Percentiles rank a stretch among this genome's conserved stretches.
Evolutionary conservation across 495 filamentous ascomycete genomes (phyloP).

Genomic region (Sphaerosporella brunnea): DNA sequence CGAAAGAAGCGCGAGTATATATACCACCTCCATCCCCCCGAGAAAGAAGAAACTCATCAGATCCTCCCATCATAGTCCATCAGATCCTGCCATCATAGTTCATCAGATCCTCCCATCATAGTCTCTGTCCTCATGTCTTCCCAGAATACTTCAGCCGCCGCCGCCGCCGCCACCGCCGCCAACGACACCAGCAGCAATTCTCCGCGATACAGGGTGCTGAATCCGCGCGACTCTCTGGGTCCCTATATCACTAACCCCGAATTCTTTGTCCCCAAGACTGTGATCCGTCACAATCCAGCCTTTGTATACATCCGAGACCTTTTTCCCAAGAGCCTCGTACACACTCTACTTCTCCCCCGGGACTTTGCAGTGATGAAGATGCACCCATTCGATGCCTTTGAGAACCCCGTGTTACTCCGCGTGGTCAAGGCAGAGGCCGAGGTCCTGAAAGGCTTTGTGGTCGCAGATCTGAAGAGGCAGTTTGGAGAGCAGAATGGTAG

Average conservation of each 20-base stretch:
- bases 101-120: too few relatives aligned
- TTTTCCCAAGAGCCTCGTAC: slow-evolving; percentile 70
- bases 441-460: slow-evolving; percentile 46
- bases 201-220: neutral
- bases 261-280: slow-evolving; percentile 38
- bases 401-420: slow-evolving; percentile 51
- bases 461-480: slow-evolving; percentile 53
- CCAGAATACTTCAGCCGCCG: neutral
- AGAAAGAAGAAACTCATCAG: too few relatives aligned
- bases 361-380: slow-evolving; percentile 39
- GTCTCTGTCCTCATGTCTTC: slow-evolving; percentile 2
- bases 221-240: slow-evolving; percentile 40
- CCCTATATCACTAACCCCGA: slow-evolving; percentile 54
- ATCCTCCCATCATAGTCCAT: too few relatives aligned
- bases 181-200: neutral
- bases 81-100: too few relatives aligned
- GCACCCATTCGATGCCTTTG: slow-evolving; percentile 66
- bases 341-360: slow-evolving; percentile 73
- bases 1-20: too few relatives aligned
- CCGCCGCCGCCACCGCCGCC: too few relatives aligned
- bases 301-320: slow-evolving; percentile 71
- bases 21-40: too few relatives aligned
- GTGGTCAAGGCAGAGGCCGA: slow-evolving; percentile 41
- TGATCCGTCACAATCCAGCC: slow-evolving; percentile 50
- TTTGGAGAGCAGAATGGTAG: slow-evolving; percentile 56